Percentiles rank a stretch among this genome's conserved stretches.
Conservation (phyloP, 2,329 filamentous ascomycete species). For the Coniochaeta sp. region DNA sequence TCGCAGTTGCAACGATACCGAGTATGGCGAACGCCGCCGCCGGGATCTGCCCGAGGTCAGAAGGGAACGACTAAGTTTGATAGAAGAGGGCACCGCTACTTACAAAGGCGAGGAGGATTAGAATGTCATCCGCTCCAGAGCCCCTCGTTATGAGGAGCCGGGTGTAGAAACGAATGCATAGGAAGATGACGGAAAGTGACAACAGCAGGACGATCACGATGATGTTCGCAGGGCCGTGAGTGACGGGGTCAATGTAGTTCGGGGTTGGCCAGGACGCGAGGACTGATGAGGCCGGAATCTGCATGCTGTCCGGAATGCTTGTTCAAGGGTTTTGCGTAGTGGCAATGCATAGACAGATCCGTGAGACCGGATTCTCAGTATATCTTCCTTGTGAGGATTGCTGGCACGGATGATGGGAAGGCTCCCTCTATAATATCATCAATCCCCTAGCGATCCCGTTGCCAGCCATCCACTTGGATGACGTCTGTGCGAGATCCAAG, state of each 20-base stretch:
- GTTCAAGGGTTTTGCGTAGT: neutral
- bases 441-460: neutral
- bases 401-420: neutral
- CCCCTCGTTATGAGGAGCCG: constrained; percentile 25
- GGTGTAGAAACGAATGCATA: constrained; percentile 27
- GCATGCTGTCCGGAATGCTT: constrained; percentile 13
- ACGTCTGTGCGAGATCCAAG: neutral
- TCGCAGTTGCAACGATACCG: constrained; percentile 18
- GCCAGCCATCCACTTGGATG: neutral
- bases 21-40: constrained; percentile 22
- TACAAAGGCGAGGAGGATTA: constrained; percentile 29
- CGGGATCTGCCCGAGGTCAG: constrained; percentile 18
- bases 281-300: constrained; percentile 5
- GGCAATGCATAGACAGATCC: neutral
- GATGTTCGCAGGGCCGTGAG: constrained; percentile 20
- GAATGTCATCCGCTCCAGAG: constrained; percentile 27
- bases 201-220: constrained; percentile 20
- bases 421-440: neutral
- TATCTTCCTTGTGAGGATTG: neutral
- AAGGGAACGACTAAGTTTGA: neutral
- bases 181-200: constrained; percentile 19
- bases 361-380: neutral
- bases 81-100: constrained; percentile 2
- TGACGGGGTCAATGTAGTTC: constrained; percentile 24
- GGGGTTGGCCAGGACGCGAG: constrained; percentile 22